phyloP scores from a whole-genome alignment of 495 filamentous ascomycete genomes.

The Melanomma pulvis-pyrius region DNA sequence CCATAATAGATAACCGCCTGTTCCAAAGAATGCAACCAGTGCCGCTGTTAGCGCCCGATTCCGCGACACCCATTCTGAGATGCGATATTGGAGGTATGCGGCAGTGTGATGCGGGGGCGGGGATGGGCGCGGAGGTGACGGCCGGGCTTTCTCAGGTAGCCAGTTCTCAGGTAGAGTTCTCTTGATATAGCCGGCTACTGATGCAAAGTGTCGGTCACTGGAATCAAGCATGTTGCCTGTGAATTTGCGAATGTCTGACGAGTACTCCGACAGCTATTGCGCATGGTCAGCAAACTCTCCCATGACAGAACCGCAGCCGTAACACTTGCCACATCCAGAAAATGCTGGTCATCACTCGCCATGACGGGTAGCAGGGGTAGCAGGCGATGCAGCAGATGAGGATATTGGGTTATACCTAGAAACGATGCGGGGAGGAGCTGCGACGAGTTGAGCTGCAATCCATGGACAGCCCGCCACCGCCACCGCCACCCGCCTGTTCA shows the following conservation, averaged over 20 bases:
- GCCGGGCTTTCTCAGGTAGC: slow-evolving; percentile 41
- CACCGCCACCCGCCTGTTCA: not conserved
- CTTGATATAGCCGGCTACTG: slow-evolving; percentile 29
- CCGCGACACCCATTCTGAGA: slow-evolving; percentile 64
- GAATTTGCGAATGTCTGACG: slow-evolving; percentile 60
- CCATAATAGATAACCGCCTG: slow-evolving; percentile 66
- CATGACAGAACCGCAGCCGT: slow-evolving; percentile 1
- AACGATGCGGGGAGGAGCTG: not conserved
- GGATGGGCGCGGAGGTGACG: slow-evolving; percentile 53
- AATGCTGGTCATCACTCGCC: slow-evolving; percentile 66
- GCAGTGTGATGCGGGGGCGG: slow-evolving; percentile 42
- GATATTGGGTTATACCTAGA: not conserved
- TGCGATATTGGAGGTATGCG: slow-evolving; percentile 49
- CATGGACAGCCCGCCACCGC: not conserved
- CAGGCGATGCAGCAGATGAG: not conserved
- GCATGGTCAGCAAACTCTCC: not conserved
- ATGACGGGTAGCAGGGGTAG: slow-evolving; percentile 41
- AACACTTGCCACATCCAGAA: slow-evolving; percentile 60
- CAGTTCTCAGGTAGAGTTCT: slow-evolving; percentile 24
- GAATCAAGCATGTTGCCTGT: slow-evolving; percentile 28
- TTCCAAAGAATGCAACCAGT: slow-evolving; percentile 68
- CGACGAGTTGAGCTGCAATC: too few species aligned
- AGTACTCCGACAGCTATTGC: slow-evolving; percentile 68
- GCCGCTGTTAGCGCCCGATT: slow-evolving; percentile 72
- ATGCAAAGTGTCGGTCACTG: slow-evolving; percentile 32